These are phyloP conservation scores for Schizosaccharomyces octosporus DNA, from an alignment of 805 yeast species.

Conservation along the genomic window DNA sequence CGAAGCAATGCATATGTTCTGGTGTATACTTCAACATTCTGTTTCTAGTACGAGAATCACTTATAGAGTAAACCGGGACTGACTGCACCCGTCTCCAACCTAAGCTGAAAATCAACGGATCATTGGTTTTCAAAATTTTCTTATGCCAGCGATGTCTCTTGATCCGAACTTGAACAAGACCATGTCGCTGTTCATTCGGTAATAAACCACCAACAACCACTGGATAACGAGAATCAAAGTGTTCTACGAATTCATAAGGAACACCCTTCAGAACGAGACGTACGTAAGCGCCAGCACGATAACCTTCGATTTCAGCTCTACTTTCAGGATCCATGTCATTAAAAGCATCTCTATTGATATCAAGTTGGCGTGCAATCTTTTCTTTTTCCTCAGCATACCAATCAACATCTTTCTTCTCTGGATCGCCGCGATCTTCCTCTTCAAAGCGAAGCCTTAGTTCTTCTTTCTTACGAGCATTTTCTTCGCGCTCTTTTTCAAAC, in stretches of 20 bases:
- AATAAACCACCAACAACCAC: constrained; percentile 74
- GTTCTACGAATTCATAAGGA: constrained; percentile 76
- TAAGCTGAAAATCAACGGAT: constrained; percentile 73
- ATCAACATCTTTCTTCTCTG: constrained; percentile 61
- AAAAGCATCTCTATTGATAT: constrained; percentile 52
- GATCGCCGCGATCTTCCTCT: constrained; percentile 33
- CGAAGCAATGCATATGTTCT: constrained; percentile 89
- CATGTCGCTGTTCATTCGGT: constrained; percentile 78
- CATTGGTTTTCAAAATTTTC: constrained; percentile 80
- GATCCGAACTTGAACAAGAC: constrained; percentile 73
- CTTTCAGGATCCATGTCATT: constrained; percentile 52
- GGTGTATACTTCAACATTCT: constrained; percentile 96
- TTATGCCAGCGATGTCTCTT: constrained; percentile 99
- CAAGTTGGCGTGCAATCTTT: constrained; percentile 85
- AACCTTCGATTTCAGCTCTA: constrained; percentile 70
- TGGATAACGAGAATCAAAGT: constrained; percentile 68
- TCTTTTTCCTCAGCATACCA: constrained; percentile 97
- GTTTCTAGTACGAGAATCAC: constrained; percentile 91
- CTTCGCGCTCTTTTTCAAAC: constrained; percentile 48
- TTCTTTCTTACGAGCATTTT: constrained; percentile 75
- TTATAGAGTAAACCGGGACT: constrained; percentile 78
- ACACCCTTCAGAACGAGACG: constrained; percentile 57
- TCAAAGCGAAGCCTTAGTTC: constrained; percentile 74
- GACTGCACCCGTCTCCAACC: constrained; percentile 99
- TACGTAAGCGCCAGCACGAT: constrained; percentile 79